Conservation (phyloP, 2,329 filamentous ascomycete species). For the Trichoderma simmonsii region DNA sequence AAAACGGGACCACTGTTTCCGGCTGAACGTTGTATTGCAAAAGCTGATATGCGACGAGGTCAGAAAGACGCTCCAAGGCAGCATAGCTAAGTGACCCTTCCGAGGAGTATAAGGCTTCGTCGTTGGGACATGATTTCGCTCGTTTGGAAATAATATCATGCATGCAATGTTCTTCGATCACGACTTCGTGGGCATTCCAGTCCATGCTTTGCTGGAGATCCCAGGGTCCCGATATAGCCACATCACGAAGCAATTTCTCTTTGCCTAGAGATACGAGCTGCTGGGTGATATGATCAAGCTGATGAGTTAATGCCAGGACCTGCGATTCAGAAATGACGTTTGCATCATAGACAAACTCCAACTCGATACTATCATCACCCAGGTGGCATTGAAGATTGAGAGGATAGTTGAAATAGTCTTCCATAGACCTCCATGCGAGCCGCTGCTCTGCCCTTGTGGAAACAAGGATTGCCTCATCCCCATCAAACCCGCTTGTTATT, state of each 20-base stretch:
- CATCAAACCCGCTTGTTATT: not conserved
- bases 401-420: slow-evolving; percentile 12
- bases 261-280: not conserved
- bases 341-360: not conserved
- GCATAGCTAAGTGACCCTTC: slow-evolving; percentile 2
- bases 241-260: not conserved
- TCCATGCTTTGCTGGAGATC: not conserved
- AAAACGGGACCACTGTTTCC: not conserved
- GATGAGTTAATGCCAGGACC: not conserved
- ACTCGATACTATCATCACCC: not conserved
- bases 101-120: slow-evolving; percentile 1
- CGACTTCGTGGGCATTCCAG: not conserved
- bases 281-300: not conserved
- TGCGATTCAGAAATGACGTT: not conserved
- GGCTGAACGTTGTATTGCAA: not conserved
- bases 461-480: not conserved
- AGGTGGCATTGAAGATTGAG: not conserved
- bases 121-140: not conserved
- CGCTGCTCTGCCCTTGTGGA: not conserved
- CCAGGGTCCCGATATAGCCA: slow-evolving; percentile 1
- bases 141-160: not conserved
- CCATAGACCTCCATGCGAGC: not conserved
- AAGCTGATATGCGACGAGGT: not conserved
- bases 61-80: not conserved
- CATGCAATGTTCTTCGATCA: not conserved